These are phyloP conservation scores for Cornus kousa DNA, from an alignment of 148 eudicot species.

Conservation along the genomic window DNA sequence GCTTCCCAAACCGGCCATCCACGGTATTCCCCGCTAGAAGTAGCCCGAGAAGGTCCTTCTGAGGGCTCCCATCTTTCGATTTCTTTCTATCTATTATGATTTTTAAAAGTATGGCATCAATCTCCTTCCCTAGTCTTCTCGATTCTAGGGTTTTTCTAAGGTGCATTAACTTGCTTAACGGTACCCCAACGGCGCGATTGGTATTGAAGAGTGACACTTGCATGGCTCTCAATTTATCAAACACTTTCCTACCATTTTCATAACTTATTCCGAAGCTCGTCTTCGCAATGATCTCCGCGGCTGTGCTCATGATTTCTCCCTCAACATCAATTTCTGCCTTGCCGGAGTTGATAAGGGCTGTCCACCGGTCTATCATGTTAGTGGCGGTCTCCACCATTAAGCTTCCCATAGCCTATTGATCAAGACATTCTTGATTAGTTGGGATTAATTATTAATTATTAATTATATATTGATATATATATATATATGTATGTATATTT, in stretches of 20 bases:
- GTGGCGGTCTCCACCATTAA: constrained; percentile 72
- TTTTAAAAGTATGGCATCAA: constrained; percentile 51
- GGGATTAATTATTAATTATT: background rate
- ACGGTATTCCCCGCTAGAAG: constrained; percentile 41
- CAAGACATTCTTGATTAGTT: background rate
- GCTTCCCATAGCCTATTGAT: constrained; percentile 67
- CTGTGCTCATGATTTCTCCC: constrained; percentile 57
- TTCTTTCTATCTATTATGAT: constrained; percentile 54
- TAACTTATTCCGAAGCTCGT: constrained; percentile 74
- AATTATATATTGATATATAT: background rate
- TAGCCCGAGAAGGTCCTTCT: constrained; percentile 67
- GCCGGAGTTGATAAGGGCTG: constrained; percentile 30
- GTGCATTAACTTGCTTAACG: constrained; percentile 53
- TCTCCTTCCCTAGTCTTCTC: constrained; percentile 59
- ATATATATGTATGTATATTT: background rate
- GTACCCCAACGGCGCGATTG: constrained; percentile 77
- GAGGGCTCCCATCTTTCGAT: constrained; percentile 22
- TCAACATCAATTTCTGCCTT: constrained; percentile 64
- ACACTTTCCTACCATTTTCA: constrained; percentile 44
- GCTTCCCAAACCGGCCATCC: constrained; percentile 29
- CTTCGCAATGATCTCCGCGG: constrained; percentile 80
- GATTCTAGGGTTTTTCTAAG: constrained; percentile 55
- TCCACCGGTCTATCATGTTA: constrained; percentile 67
- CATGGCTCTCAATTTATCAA: constrained; percentile 59
- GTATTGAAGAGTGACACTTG: constrained; percentile 69